Conservation (phyloP, 148 eudicot species). For the Nepenthes gracilis region DNA sequence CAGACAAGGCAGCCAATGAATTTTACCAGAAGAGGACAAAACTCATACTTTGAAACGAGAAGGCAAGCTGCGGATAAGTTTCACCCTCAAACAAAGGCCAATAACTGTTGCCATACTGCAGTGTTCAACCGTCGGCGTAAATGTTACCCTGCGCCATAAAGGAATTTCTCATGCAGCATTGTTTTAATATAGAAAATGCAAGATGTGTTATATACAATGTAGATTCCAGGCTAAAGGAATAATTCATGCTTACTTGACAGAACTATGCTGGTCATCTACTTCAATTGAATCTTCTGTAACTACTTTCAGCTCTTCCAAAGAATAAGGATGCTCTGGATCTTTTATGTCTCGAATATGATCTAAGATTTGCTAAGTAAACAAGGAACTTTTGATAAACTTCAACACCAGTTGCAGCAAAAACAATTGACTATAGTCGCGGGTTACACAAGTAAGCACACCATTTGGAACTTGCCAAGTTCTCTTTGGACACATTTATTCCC, state of each 20-base stretch:
- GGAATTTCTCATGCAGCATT: neutral
- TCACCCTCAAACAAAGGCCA: constrained; percentile 92
- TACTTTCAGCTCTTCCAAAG: constrained; percentile 91
- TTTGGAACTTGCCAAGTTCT: too few species aligned
- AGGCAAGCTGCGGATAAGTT: constrained; percentile 88
- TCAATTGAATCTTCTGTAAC: constrained; percentile 91
- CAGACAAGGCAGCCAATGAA: neutral
- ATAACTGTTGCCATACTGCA: constrained; percentile 96
- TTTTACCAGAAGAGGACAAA: neutral
- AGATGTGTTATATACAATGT: neutral
- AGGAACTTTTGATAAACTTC: neutral
- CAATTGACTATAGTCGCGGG: neutral
- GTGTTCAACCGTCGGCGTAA: constrained; percentile 96
- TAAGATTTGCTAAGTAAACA: constrained; percentile 28
- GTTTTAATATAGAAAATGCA: neutral
- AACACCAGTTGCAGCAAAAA: neutral
- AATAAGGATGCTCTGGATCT: constrained; percentile 99
- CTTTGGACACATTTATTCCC: too few species aligned
- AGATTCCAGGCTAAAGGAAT: neutral
- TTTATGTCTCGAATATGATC: constrained; percentile 95
- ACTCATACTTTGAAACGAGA: constrained; percentile 58
- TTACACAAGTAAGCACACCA: too few species aligned
- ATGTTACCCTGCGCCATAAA: constrained; percentile 54
- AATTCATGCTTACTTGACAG: constrained; percentile 43
- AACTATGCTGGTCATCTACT: constrained; percentile 51